phyloP scores from a whole-genome alignment of 495 filamentous ascomycete species.

The Penicillium maclennaniae region DNA sequence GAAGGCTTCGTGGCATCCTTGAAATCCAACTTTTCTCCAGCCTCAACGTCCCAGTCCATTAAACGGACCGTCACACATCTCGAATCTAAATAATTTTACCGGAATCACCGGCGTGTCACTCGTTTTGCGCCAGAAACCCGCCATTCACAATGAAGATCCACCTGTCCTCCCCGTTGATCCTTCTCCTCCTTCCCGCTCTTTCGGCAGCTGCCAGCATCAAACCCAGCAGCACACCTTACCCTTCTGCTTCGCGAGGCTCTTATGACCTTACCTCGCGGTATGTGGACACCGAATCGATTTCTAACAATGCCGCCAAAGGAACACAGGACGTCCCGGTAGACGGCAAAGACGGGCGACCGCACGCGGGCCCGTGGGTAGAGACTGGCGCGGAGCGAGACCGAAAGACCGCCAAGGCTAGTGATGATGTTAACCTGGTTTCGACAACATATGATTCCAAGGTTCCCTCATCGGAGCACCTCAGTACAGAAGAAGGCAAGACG shows the following conservation, averaged over 20 bases:
- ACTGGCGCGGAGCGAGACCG: constrained; percentile 58
- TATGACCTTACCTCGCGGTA: constrained; percentile 13
- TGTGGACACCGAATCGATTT: constrained; percentile 19
- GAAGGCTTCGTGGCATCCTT: not conserved
- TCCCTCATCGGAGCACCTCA: constrained; percentile 32
- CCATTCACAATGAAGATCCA: constrained; percentile 32
- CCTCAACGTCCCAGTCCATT: not conserved
- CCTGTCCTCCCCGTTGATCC: constrained; percentile 27
- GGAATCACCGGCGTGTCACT: constrained; percentile 2
- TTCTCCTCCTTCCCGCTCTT: constrained; percentile 37
- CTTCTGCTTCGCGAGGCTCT: constrained; percentile 10
- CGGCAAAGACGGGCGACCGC: constrained; percentile 92
- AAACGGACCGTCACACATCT: not conserved
- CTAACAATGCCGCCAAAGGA: constrained; percentile 42
- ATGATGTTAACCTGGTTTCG: constrained; percentile 15
- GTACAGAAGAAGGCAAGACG: constrained; percentile 56
- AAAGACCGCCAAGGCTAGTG: constrained; percentile 42
- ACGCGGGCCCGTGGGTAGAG: constrained; percentile 83
- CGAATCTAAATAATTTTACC: not conserved
- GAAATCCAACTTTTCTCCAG: not conserved
- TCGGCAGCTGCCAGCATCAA: constrained; percentile 23
- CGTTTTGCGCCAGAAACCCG: constrained; percentile 10
- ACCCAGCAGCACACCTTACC: constrained; percentile 12
- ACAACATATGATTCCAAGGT: constrained; percentile 29
- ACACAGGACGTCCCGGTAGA: constrained; percentile 91